Conservation (phyloP, 192 early-diverging fungal species). For the Umbelopsis isabellina region DNA sequence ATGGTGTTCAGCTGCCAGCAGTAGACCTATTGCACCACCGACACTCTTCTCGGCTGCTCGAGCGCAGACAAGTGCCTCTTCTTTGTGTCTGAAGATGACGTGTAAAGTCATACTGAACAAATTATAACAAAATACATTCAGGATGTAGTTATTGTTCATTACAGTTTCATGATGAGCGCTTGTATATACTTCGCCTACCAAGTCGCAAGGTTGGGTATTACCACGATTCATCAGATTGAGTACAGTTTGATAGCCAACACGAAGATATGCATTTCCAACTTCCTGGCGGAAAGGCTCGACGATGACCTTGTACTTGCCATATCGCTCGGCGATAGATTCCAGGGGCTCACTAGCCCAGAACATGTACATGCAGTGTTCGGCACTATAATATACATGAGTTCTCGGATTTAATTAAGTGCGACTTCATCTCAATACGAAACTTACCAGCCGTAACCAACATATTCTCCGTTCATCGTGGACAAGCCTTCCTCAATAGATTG, state of each 20-base stretch:
- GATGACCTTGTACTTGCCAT: not conserved
- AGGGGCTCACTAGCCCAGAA: slow-evolving; percentile 30
- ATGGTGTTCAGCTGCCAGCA: not conserved
- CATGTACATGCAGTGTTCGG: slow-evolving; percentile 31
- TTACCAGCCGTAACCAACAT: slow-evolving; percentile 30
- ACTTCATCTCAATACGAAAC: not conserved
- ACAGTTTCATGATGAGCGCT: not conserved
- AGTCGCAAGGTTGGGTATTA: not conserved
- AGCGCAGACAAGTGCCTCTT: slow-evolving; percentile 6
- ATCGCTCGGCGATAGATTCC: slow-evolving; percentile 20
- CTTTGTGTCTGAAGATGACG: slow-evolving; percentile 1
- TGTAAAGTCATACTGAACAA: slow-evolving; percentile 12
- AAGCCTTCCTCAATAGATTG: slow-evolving; percentile 34
- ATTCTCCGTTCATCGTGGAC: slow-evolving; percentile 36
- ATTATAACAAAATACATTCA: slow-evolving; percentile 12
- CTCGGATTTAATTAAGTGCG: not conserved
- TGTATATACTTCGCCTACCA: slow-evolving; percentile 28
- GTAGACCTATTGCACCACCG: slow-evolving; percentile 13
- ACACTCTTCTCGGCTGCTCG: not conserved
- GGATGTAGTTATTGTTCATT: not conserved
- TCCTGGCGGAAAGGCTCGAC: slow-evolving; percentile 32
- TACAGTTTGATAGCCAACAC: slow-evolving; percentile 35
- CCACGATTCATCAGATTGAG: slow-evolving; percentile 28
- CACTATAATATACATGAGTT: not conserved
- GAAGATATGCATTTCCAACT: slow-evolving; percentile 37